Percentiles rank a stretch among this genome's conserved stretches.
Evolutionary conservation across 441 rosid genomes (phyloP).

Genomic region (Pelargonium cotyledonis): DNA sequence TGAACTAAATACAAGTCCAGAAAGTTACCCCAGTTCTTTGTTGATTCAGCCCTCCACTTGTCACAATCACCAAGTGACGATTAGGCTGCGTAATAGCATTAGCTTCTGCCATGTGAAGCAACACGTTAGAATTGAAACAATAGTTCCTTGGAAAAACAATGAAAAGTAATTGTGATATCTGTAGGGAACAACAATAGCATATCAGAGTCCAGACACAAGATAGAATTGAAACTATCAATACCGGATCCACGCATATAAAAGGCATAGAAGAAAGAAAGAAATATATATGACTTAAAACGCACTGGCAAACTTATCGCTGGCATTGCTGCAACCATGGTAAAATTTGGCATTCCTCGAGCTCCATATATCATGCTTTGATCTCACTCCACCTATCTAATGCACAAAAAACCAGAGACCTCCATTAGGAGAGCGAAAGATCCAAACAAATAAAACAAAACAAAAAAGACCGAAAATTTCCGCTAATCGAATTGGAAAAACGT

Average conservation of each 20-base stretch:
- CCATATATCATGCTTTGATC: conserved; percentile 52
- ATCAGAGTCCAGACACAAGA: no score
- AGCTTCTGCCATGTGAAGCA: conserved; percentile 30
- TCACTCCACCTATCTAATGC: conserved; percentile 41
- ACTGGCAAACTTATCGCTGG: conserved; percentile 50
- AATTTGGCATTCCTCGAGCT: conserved; percentile 49
- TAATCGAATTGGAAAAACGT: not conserved
- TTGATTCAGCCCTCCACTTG: conserved; percentile 75
- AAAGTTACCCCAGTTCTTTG: conserved; percentile 64
- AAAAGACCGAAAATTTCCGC: no score
- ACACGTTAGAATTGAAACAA: conserved; percentile 12
- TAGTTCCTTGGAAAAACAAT: not conserved
- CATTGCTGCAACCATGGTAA: conserved; percentile 71
- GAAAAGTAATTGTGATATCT: not conserved
- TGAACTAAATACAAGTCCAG: not conserved
- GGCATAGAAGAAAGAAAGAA: not conserved
- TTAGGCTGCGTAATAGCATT: conserved; percentile 35
- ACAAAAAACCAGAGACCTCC: conserved; percentile 13
- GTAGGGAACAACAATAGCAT: not conserved
- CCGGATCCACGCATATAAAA: not conserved
- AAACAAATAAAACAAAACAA: not conserved
- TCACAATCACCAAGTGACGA: conserved; percentile 55
- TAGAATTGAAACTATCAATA: not conserved
- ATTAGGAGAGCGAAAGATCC: not conserved
- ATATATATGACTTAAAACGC: conserved; percentile 20